Conservation (phyloP, 2,329 filamentous ascomycete species). For the Fusarium pseudocircinatum region DNA sequence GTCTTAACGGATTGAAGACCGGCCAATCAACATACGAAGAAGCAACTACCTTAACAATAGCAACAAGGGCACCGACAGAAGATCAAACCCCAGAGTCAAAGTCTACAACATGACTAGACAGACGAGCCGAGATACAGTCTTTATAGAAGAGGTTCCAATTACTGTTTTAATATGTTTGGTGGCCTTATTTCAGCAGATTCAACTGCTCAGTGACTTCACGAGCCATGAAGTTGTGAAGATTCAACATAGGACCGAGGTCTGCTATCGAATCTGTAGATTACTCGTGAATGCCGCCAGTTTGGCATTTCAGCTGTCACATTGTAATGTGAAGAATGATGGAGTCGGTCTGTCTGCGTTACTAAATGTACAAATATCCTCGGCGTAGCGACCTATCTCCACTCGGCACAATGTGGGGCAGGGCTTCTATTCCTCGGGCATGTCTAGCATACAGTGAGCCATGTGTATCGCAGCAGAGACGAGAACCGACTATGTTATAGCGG, state of each 20-base stretch:
- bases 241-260: neutral
- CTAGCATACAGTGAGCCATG: neutral
- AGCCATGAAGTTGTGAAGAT: neutral
- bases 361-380: neutral
- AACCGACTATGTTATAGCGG: neutral
- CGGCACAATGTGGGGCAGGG: neutral
- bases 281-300: neutral
- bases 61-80: neutral
- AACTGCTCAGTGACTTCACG: neutral
- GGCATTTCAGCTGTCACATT: rapidly evolving
- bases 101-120: neutral
- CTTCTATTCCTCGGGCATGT: neutral
- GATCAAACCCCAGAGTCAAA: neutral
- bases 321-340: no score
- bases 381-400: neutral
- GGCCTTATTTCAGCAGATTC: neutral
- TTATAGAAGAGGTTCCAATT: rapidly evolving
- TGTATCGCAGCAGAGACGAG: neutral
- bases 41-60: neutral
- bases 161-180: neutral
- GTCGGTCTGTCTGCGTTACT: no score
- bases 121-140: no score
- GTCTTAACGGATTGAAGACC: rapidly evolving
- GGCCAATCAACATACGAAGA: neutral
- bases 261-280: rapidly evolving